phyloP scores from a whole-genome alignment of 257 asterid genomes.

The Przewalskia tangutica region DNA sequence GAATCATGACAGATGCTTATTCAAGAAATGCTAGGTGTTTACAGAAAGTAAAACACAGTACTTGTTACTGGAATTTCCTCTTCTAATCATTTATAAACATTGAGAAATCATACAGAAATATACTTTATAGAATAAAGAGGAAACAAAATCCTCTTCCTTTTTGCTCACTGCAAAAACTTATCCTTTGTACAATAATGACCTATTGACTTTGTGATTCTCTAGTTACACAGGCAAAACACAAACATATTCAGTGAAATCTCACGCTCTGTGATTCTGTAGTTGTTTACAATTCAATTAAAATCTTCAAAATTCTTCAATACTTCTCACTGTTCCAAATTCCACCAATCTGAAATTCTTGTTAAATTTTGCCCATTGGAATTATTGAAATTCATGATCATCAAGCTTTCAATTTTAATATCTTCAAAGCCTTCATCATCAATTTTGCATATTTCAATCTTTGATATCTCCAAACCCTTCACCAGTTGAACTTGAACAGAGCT shows the following conservation, averaged over 20 bases:
- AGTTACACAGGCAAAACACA: too few species aligned
- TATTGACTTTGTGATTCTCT: background rate
- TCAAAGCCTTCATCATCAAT: background rate
- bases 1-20: too few species aligned
- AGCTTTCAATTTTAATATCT: background rate
- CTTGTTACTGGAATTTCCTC: too few species aligned
- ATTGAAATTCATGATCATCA: background rate
- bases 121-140: too few species aligned
- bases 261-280: too few species aligned
- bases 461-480: background rate
- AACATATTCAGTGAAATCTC: too few species aligned
- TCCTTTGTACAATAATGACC: background rate
- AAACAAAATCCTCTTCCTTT: background rate
- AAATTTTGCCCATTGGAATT: background rate
- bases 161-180: background rate
- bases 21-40: too few species aligned
- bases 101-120: background rate
- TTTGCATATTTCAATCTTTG: background rate
- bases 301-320: background rate
- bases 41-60: too few species aligned
- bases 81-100: background rate
- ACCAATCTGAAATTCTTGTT: background rate
- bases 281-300: background rate
- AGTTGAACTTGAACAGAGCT: background rate
- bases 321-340: background rate